These are phyloP conservation scores for Apiospora arundinis DNA, from an alignment of 2,329 filamentous ascomycete genomes.

Conservation along the genomic window DNA sequence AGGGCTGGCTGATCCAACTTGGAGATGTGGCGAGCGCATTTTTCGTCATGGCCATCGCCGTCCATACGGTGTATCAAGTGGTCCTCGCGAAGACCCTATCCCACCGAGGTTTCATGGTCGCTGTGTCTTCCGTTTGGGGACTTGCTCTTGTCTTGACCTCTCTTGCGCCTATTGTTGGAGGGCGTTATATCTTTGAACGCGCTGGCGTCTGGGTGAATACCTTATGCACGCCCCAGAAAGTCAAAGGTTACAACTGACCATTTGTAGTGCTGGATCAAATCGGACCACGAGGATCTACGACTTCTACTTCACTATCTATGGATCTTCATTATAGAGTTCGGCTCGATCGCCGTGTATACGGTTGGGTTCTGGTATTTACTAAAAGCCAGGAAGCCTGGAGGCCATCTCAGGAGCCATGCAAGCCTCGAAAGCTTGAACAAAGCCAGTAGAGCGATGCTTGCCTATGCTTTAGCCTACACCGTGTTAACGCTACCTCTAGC, in stretches of 20 bases:
- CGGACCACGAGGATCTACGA: slow-evolving; percentile 50
- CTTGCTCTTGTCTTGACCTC: slow-evolving; percentile 51
- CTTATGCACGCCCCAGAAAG: neutral
- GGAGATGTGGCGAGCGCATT: slow-evolving; percentile 60
- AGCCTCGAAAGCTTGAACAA: slow-evolving; percentile 34
- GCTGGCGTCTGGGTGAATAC: slow-evolving; percentile 53
- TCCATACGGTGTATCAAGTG: slow-evolving; percentile 61
- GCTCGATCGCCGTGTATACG: slow-evolving; percentile 57
- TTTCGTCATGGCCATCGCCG: slow-evolving; percentile 59
- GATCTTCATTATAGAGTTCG: slow-evolving; percentile 60
- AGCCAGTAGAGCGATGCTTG: slow-evolving; percentile 50
- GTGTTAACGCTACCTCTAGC: slow-evolving; percentile 57
- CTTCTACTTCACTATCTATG: slow-evolving; percentile 61
- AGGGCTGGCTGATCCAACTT: slow-evolving; percentile 61
- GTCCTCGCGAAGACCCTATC: slow-evolving; percentile 50
- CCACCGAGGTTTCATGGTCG: slow-evolving; percentile 45
- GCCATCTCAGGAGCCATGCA: slow-evolving; percentile 27
- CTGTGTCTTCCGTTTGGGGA: slow-evolving; percentile 48
- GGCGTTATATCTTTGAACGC: slow-evolving; percentile 52
- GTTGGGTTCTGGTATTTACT: slow-evolving; percentile 41
- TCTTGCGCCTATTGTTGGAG: slow-evolving; percentile 51
- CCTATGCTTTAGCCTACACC: slow-evolving; percentile 58
- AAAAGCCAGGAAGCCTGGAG: slow-evolving; percentile 28
- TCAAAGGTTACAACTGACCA: slow-evolving; percentile 25
- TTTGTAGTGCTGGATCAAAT: slow-evolving; percentile 58